phyloP scores from a whole-genome alignment of 208 protist species.

The Leishmania braziliensis region DNA sequence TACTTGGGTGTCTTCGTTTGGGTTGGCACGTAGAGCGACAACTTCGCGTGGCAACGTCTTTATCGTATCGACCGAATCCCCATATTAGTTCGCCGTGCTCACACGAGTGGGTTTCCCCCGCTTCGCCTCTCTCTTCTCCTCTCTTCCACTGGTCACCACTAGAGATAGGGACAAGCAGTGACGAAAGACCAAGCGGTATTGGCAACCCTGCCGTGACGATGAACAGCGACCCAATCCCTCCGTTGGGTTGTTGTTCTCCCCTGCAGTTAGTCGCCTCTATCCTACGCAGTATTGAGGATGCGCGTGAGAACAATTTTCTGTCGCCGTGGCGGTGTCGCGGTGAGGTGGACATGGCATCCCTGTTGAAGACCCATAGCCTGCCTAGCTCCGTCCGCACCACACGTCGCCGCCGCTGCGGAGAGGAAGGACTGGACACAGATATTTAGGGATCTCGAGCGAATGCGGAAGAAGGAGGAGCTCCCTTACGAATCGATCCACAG shows the following conservation, averaged over 20 bases:
- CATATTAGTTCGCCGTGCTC: not conserved
- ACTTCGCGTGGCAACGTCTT: not conserved
- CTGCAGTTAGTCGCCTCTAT: not conserved
- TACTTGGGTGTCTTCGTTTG: not conserved
- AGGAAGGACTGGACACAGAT: conserved; percentile 42
- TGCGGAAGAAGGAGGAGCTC: conserved; percentile 74
- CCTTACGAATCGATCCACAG: conserved; percentile 34
- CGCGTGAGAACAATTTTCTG: not conserved
- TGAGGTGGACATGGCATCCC: not conserved
- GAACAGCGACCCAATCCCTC: not conserved
- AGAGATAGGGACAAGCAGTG: not conserved
- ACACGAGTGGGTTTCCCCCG: not conserved
- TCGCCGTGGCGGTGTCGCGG: conserved; percentile 8
- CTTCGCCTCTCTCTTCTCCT: not conserved
- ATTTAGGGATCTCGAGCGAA: conserved; percentile 58
- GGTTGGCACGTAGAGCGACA: not conserved
- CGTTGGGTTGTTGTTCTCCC: not conserved
- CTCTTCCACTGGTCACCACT: not conserved
- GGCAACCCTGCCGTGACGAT: not conserved
- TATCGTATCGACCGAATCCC: not conserved
- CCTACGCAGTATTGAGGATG: not conserved
- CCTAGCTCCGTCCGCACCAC: conserved; percentile 38
- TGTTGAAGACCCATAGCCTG: conserved; percentile 33
- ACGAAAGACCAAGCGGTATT: not conserved
- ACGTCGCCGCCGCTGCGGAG: conserved; percentile 26